These are phyloP conservation scores for Leucogyrophana mollusca DNA, from an alignment of 768 basidiomycete genomes.

Conservation along the genomic window DNA sequence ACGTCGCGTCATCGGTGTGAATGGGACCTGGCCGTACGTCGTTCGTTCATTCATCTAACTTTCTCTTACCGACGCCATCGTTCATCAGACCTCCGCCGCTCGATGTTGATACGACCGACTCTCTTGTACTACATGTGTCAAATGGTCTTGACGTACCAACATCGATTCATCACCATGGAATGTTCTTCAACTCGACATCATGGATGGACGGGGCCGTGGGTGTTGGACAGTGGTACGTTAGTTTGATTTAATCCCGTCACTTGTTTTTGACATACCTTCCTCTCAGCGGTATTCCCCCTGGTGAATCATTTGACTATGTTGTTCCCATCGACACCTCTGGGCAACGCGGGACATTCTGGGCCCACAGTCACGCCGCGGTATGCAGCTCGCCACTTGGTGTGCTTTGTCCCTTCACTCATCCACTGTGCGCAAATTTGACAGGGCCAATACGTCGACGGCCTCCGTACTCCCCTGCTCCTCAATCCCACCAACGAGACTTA, in stretches of 20 bases:
- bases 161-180: slow-evolving; percentile 84
- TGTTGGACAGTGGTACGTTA: slow-evolving; percentile 73
- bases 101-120: slow-evolving; percentile 63
- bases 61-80: not conserved
- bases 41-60: not conserved
- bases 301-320: slow-evolving; percentile 62
- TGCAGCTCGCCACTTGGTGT: slow-evolving; percentile 11
- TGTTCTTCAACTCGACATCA: slow-evolving; percentile 79
- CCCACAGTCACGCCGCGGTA: slow-evolving; percentile 60
- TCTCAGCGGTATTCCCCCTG: slow-evolving; percentile 67
- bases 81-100: slow-evolving; percentile 68
- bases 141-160: slow-evolving; percentile 65
- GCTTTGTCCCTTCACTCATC: not conserved
- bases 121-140: slow-evolving; percentile 66
- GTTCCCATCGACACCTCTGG: slow-evolving; percentile 60
- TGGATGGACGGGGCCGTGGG: slow-evolving; percentile 86
- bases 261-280: not conserved
- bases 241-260: not conserved
- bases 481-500: slow-evolving; percentile 59
- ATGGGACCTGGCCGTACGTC: slow-evolving; percentile 86
- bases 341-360: slow-evolving; percentile 77
- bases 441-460: slow-evolving; percentile 87
- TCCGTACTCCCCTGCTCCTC: slow-evolving; percentile 79
- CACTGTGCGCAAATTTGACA: slow-evolving; percentile 16
- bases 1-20: slow-evolving; percentile 77